Base-by-base conservation (phyloP, 2,329 filamentous ascomycete genomes). In the Didymella arachidicola region DNA sequence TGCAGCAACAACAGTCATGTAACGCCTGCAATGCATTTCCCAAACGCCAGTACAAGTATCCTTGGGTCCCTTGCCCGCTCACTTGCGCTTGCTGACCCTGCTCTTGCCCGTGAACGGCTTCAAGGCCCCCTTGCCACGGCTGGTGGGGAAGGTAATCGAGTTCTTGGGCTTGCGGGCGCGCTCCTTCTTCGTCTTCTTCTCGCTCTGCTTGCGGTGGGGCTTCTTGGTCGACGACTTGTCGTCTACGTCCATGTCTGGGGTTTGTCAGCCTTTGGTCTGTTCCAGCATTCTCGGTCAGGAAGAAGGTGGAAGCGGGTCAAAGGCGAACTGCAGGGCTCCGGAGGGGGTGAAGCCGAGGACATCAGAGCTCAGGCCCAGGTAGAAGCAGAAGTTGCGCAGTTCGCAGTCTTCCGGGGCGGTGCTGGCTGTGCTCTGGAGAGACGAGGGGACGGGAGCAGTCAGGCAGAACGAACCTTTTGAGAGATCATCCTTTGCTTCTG, bases 231-330 rank as follows among this genome's bases (percentile, higher is more conserved):
- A 39, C 3, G 69, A 68, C 43, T 67, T 39, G 44, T 61, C 18
- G 62, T 78, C 78, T 57, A 77, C 67, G 46, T 80, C 78, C 75
- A 79, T 78, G 52, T 75, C 77, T 77, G 67, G 14, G 16, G 14
- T 27, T 16, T 26, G 41, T 43, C 12, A 43, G 41, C 38, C 38
- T 16, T 41, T 41, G 38, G 18, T 41, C 38, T 14, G 18, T 25
- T 39, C 36, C 36, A 39, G 11, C 36, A 5, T 39, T 39, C 36
- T 19, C n/a, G 18, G 19, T 39, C 36, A 39, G n/a, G 64, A 67
- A 48, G 67, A 62, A 51, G 63, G 69, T 64, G 70, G 66, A 64
- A 75, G 72, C 16, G 36, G 36, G 36, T 39, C 36, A 39, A 39
- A 39, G 36, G 36, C 36, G 11, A 39, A 39, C n/a, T 39, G 36